Evolutionary conservation across 2,329 filamentous ascomycete species (phyloP).

Genomic region (Moelleriella libera): DNA sequence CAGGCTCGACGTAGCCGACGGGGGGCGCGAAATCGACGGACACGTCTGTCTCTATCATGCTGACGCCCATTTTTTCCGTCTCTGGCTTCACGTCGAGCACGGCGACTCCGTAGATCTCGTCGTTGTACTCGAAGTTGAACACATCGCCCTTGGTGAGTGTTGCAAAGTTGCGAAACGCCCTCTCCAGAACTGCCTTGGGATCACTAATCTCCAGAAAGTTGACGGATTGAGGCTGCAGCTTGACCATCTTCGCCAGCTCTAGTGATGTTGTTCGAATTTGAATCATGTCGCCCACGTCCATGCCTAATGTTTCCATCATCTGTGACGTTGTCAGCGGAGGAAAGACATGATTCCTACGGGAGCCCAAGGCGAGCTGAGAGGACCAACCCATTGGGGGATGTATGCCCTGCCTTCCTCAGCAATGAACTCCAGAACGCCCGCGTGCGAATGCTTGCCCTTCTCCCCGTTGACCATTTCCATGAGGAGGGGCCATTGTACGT

Average conservation of each 20-base stretch:
- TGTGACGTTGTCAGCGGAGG: slow-evolving; percentile 17
- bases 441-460: slow-evolving; percentile 69
- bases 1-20: slow-evolving; percentile 84
- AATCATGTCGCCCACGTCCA: slow-evolving; percentile 87
- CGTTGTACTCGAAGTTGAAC: slow-evolving; percentile 95
- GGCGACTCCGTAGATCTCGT: slow-evolving; percentile 82
- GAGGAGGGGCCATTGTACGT: slow-evolving; percentile 94
- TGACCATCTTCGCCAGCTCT: slow-evolving; percentile 81
- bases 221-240: slow-evolving; percentile 85
- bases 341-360: not conserved
- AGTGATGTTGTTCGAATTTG: slow-evolving; percentile 93
- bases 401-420: slow-evolving; percentile 96
- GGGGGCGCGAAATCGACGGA: slow-evolving; percentile 93
- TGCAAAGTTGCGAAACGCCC: slow-evolving; percentile 90
- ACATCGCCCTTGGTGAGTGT: slow-evolving; percentile 86
- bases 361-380: too few species aligned
- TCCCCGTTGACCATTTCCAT: slow-evolving; percentile 91
- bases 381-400: slow-evolving; percentile 72
- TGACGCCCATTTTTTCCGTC: slow-evolving; percentile 70
- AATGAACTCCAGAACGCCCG: slow-evolving; percentile 92
- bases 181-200: slow-evolving; percentile 92
- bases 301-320: slow-evolving; percentile 84
- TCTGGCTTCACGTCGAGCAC: slow-evolving; percentile 89
- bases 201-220: slow-evolving; percentile 95
- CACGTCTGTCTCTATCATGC: slow-evolving; percentile 91